phyloP scores from a whole-genome alignment of 2,329 filamentous ascomycete genomes.

The Fusarium goolgardi region DNA sequence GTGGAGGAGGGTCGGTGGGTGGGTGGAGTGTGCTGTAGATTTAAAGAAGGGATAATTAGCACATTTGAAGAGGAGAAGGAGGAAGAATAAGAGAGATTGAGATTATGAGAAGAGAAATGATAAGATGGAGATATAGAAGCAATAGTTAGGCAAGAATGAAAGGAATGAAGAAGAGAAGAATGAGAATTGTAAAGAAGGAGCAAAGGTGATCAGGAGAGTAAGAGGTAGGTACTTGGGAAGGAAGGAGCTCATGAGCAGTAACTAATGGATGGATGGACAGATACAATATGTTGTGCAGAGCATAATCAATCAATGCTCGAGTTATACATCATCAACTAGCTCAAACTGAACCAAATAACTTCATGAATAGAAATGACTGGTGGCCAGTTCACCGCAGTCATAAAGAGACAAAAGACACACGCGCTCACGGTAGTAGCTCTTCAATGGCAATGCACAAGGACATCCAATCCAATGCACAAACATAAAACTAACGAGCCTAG shows the following conservation, averaged over 20 bases:
- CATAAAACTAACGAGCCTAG: constrained; percentile 28
- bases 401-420: constrained; percentile 2
- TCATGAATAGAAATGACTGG: constrained; percentile 15
- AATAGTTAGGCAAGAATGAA: constrained; percentile 8
- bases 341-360: not conserved
- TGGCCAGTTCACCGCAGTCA: not conserved
- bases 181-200: constrained; percentile 20
- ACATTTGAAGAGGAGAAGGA: constrained; percentile 37
- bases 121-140: not conserved
- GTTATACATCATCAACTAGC: not conserved
- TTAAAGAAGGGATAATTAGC: constrained; percentile 41
- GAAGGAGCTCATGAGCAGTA: not conserved
- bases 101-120: constrained; percentile 14
- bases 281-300: not conserved
- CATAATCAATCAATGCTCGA: not conserved
- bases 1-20: constrained; percentile 43
- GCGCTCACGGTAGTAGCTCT: not conserved
- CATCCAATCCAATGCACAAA: constrained; percentile 1
- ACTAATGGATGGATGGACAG: not conserved
- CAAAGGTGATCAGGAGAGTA: constrained; percentile 3
- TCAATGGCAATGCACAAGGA: constrained; percentile 7
- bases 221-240: not conserved
- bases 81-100: constrained; percentile 11
- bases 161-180: not conserved
- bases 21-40: constrained; percentile 38